Evolutionary conservation across 2,329 filamentous ascomycete species (phyloP).

Genomic region (Aspergillus tamarii): DNA sequence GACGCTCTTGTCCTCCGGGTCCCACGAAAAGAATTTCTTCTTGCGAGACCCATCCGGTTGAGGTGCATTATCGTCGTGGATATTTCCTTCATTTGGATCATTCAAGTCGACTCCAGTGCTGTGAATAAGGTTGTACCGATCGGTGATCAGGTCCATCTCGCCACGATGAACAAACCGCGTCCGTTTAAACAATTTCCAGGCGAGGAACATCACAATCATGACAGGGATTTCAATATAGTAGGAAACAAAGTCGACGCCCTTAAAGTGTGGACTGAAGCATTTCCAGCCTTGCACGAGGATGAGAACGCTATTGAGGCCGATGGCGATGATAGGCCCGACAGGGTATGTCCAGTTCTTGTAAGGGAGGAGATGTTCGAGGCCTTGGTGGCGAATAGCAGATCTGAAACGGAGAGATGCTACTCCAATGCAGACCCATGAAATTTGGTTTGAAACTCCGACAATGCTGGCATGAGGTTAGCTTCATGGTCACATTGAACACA

Average conservation of each 20-base stretch:
- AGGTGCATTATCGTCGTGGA: not conserved
- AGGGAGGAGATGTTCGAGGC: conserved; percentile 63
- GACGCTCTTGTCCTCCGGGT: conserved; percentile 14
- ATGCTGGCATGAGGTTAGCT: conserved; percentile 45
- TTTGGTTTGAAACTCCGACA: conserved; percentile 68
- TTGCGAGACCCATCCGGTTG: not conserved
- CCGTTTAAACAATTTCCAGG: conserved; percentile 59
- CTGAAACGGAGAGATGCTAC: conserved; percentile 69
- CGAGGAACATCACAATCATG: conserved; percentile 59
- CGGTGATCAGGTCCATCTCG: conserved; percentile 57
- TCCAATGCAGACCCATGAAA: conserved; percentile 66
- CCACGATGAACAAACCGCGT: conserved; percentile 50
- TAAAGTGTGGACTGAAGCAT: conserved; percentile 63
- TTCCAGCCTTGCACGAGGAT: conserved; percentile 65
- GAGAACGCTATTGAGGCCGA: conserved; percentile 62
- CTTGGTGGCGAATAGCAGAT: conserved; percentile 58
- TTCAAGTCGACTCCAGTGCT: conserved; percentile 24
- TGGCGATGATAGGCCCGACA: conserved; percentile 59
- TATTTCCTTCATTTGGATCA: conserved; percentile 21
- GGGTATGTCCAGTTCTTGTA: conserved; percentile 72
- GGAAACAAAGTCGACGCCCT: conserved; percentile 63
- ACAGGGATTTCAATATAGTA: conserved; percentile 66
- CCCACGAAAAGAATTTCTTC: not conserved
- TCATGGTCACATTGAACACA: conserved; percentile 1
- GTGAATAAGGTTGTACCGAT: conserved; percentile 39